phyloP scores from a whole-genome alignment of 805 yeast species.

The Candida michaelii region DNA sequence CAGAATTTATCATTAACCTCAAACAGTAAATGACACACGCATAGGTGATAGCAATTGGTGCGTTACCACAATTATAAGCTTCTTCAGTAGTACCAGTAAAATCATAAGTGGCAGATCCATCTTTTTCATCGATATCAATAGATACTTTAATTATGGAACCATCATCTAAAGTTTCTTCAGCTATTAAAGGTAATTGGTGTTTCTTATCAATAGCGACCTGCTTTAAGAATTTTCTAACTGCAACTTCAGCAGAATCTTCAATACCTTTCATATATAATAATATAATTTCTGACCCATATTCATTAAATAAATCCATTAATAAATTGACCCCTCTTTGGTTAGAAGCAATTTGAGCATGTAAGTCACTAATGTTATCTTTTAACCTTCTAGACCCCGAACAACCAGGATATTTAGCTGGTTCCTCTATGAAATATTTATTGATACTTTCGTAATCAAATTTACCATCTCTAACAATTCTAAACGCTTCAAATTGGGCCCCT shows the following conservation, averaged over 20 bases:
- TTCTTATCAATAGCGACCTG: constrained; percentile 37
- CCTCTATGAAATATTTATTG: constrained; percentile 15
- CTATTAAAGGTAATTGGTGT: constrained; percentile 16
- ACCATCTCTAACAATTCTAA: constrained; percentile 17
- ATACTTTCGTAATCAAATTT: constrained; percentile 19
- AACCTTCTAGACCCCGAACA: constrained; percentile 18
- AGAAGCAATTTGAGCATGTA: constrained; percentile 84
- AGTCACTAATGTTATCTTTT: constrained; percentile 39
- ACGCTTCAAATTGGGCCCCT: constrained; percentile 18
- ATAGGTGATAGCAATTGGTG: constrained; percentile 25
- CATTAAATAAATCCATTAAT: constrained; percentile 56
- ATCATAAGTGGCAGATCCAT: constrained; percentile 21
- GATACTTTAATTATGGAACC: constrained; percentile 19
- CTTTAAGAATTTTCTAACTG: constrained; percentile 49
- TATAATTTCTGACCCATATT: constrained; percentile 59
- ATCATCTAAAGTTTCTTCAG: constrained; percentile 23
- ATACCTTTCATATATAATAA: constrained; percentile 80
- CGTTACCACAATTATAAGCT: constrained; percentile 23
- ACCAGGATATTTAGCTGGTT: constrained; percentile 18
- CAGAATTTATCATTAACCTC: constrained; percentile 21
- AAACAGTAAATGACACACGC: constrained; percentile 24
- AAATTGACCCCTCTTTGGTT: constrained; percentile 77
- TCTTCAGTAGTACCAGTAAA: constrained; percentile 24
- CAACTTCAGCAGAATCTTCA: constrained; percentile 70
- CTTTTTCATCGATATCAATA: constrained; percentile 14